Base-by-base conservation (phyloP, 1,139 yeast genomes). In the Lodderomyces theae region DNA sequence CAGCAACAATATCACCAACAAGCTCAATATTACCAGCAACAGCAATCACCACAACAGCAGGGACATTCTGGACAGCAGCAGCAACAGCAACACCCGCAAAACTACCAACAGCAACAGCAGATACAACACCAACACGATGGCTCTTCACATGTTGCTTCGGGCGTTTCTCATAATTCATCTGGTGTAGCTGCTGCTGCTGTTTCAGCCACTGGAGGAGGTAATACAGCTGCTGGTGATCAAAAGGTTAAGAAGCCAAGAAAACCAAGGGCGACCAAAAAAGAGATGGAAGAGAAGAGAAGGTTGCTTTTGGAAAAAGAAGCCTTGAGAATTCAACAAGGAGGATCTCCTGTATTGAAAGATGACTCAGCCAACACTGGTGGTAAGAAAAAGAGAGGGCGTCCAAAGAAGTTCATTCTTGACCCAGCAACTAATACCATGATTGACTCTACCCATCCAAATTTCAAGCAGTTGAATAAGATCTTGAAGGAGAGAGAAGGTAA, bases 371-470 rank as follows among this genome's bases (percentile, higher is more conserved):
- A 28, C 22, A 22, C 37, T 17, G 26, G 35, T 45, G 42, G 62
- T 51, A 69, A 68, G 53, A 65, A 66, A 50, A 66, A 64, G 47
- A 54, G 77, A 42, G 78, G 78, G 3, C 61, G 77, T 35, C 77
- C 78, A 13, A 69, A 61, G 52, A 66, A 71, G 45, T 58, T 69
- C 29, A 61, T 72, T 31, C 60, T 67, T 40, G 77, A 72, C 48
- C 72, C 74, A 0, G 43, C 68, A 12, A 58, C 71, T 9, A 71
- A 71, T 46, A 63, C 64, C 39, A 69, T 66, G 49, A 69, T 71
- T 41, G 74, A 70, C 49, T 67, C 72, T 18, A 58, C 63, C 13
- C 75, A 72, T 50, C 73, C 74, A 9, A 67, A 69, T 47, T 72
- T 63, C 50, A 70, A 70, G 48, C 61, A 57, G 22, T 58, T 72